phyloP scores from a whole-genome alignment of 345 rosid genomes.

The Eucalyptus lansdowneana region DNA sequence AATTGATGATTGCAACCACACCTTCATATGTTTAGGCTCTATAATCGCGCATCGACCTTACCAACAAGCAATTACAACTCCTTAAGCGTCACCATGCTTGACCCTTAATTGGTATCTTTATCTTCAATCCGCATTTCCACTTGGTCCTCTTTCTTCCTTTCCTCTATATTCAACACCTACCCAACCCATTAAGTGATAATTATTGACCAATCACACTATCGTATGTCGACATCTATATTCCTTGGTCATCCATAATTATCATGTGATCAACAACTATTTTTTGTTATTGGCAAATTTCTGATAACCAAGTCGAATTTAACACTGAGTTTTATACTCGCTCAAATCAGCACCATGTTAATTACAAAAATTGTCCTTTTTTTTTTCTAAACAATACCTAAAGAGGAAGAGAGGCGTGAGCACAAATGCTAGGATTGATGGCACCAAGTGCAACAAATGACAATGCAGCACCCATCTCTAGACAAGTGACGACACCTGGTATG shows the following conservation, averaged over 20 bases:
- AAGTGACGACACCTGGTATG: neutral
- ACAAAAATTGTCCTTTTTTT: neutral
- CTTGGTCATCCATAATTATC: neutral
- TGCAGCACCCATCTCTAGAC: accelerated
- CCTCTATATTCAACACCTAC: neutral
- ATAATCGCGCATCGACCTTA: neutral
- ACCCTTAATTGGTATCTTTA: neutral
- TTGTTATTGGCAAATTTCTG: accelerated
- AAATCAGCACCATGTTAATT: neutral
- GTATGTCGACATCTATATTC: neutral
- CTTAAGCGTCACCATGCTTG: neutral
- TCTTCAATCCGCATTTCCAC: neutral
- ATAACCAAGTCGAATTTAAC: too few species aligned
- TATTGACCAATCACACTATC: neutral
- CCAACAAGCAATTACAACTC: neutral
- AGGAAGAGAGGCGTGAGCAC: neutral
- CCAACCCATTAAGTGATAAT: neutral
- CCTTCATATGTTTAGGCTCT: neutral
- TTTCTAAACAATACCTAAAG: neutral
- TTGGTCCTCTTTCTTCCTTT: neutral
- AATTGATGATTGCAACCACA: too few species aligned
- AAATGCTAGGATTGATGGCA: accelerated
- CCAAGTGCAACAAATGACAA: neutral
- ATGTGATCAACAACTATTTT: neutral
- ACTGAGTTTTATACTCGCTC: too few species aligned